A percentile compares a stretch with the other conserved stretches of the same genome.
phyloP scores from a whole-genome alignment of 495 filamentous ascomycete genomes.

The Lasiosphaeria ovina region DNA sequence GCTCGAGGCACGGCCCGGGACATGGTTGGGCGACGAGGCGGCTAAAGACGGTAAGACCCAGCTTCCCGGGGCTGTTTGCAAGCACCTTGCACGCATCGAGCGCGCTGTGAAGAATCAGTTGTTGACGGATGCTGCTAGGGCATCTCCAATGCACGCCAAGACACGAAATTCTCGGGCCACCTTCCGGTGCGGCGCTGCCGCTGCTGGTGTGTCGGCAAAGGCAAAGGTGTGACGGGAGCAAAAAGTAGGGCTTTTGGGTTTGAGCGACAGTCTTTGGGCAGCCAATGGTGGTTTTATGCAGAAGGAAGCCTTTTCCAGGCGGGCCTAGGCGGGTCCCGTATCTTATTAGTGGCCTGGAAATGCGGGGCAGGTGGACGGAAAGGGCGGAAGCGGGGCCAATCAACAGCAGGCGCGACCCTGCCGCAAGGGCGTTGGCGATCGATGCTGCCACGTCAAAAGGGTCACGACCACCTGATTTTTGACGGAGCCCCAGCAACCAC shows the following conservation, averaged over 20 bases:
- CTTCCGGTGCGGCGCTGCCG: not conserved
- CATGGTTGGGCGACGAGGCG: constrained; percentile 4
- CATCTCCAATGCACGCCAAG: too few species aligned
- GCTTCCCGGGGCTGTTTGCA: constrained; percentile 16
- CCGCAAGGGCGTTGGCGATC: constrained; percentile 19
- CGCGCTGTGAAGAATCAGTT: constrained; percentile 1
- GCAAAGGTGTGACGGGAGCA: not conserved
- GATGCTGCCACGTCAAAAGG: constrained; percentile 33
- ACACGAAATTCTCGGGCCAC: not conserved
- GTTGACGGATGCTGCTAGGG: too few species aligned
- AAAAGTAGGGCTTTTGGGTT: not conserved
- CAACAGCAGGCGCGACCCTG: constrained; percentile 1
- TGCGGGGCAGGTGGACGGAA: constrained; percentile 1
- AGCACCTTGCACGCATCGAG: constrained; percentile 2
- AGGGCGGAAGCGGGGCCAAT: constrained; percentile 21
- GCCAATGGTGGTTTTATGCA: not conserved
- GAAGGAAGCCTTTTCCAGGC: too few species aligned
- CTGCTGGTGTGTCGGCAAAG: not conserved
- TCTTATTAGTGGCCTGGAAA: not conserved
- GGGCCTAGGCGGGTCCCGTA: not conserved
- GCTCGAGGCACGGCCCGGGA: constrained; percentile 21
- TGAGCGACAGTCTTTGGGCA: not conserved
- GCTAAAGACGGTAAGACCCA: constrained; percentile 16
- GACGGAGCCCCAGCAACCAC: constrained; percentile 16
- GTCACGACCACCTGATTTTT: not conserved